These are phyloP conservation scores for Cladophialophora psammophila DNA, from an alignment of 2,329 filamentous ascomycete species.

Conservation along the genomic window DNA sequence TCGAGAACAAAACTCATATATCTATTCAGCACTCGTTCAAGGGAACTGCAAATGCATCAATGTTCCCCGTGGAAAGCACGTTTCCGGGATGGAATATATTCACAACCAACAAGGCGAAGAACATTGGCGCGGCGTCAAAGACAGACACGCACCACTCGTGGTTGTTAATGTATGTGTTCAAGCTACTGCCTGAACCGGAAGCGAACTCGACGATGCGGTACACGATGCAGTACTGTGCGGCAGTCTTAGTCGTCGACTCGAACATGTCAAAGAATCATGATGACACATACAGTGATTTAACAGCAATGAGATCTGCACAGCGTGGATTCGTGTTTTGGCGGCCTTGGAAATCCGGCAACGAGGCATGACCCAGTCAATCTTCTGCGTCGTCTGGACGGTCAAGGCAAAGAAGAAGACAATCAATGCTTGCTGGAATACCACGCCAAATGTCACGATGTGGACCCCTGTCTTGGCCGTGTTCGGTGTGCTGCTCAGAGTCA, in stretches of 20 bases:
- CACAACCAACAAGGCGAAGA: conserved; percentile 46
- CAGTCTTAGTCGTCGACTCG: not conserved
- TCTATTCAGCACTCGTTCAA: conserved; percentile 4
- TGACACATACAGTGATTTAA: conserved; percentile 56
- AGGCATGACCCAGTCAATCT: conserved; percentile 47
- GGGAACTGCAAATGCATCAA: not conserved
- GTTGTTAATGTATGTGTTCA: conserved; percentile 42
- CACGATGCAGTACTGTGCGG: conserved; percentile 54
- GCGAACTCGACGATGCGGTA: conserved; percentile 67
- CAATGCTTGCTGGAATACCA: conserved; percentile 61
- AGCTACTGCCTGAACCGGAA: conserved; percentile 52
- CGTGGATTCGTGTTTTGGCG: conserved; percentile 51
- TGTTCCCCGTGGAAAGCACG: conserved; percentile 18
- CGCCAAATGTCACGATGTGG: conserved; percentile 41
- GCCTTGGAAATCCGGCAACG: conserved; percentile 45
- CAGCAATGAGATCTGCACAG: conserved; percentile 59
- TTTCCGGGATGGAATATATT: conserved; percentile 49
- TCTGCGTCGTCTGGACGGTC: conserved; percentile 56
- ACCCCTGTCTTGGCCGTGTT: conserved; percentile 4
- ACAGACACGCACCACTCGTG: conserved; percentile 48
- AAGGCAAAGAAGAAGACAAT: conserved; percentile 58
- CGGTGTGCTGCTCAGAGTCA: conserved; percentile 6
- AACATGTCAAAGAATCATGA: not conserved
- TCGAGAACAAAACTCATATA: not conserved
- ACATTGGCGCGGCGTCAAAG: conserved; percentile 51